These are phyloP conservation scores for Phytophthora constricta DNA, from an alignment of 352 stramenopile species.

Conservation along the genomic window DNA sequence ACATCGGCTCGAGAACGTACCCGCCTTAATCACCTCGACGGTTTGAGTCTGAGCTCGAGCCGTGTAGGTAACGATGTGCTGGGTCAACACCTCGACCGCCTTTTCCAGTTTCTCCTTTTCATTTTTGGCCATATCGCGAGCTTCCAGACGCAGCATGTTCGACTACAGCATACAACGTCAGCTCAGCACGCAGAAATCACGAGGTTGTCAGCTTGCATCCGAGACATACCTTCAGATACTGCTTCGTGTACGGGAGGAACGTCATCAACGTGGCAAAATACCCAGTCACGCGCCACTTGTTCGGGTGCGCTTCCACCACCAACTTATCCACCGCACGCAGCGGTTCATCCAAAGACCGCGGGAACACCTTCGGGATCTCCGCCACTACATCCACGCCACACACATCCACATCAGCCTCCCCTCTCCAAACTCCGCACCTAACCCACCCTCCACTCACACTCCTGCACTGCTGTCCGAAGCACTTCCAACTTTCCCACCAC, in stretches of 20 bases:
- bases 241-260: conserved; percentile 89
- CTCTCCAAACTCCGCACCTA: background rate
- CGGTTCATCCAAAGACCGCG: conserved; percentile 76
- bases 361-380: conserved; percentile 85
- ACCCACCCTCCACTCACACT: conserved; percentile 49
- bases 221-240: conserved; percentile 75
- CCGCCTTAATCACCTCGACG: conserved; percentile 64
- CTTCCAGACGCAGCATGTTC: conserved; percentile 88
- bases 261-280: conserved; percentile 90
- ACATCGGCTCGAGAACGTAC: conserved; percentile 34
- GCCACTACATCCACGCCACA: conserved; percentile 44
- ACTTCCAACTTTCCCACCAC: conserved; percentile 62
- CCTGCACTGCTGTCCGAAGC: conserved; percentile 62
- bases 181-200: background rate
- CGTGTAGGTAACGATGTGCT: conserved; percentile 50
- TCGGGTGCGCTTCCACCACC: conserved; percentile 84
- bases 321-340: conserved; percentile 81
- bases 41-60: conserved; percentile 38
- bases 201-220: background rate
- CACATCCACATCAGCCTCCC: background rate
- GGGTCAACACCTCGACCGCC: conserved; percentile 33
- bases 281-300: conserved; percentile 90
- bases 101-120: conserved; percentile 70
- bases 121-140: conserved; percentile 62
- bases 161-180: conserved; percentile 43